Evolutionary conservation across 768 basidiomycete species (phyloP).

Genomic region (Podaxis sp.): DNA sequence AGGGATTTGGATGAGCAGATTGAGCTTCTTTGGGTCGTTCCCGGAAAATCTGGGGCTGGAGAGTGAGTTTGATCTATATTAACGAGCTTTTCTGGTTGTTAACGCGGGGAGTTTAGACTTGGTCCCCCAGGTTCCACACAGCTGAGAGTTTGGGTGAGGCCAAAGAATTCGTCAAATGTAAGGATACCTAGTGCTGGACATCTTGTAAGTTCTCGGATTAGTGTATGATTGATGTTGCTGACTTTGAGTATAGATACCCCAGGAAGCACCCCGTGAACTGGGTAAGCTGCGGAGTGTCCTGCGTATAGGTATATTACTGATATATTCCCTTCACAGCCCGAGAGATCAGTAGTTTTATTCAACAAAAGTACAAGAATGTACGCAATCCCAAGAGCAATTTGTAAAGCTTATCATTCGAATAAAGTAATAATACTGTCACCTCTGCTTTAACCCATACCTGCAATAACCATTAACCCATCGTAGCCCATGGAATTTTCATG

Average conservation of each 20-base stretch:
- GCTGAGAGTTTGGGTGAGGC: conserved; percentile 44
- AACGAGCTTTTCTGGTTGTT: conserved; percentile 16
- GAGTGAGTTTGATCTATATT: conserved; percentile 30
- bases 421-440: too few relatives aligned
- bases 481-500: too few relatives aligned
- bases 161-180: conserved; percentile 40
- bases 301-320: conserved; percentile 4
- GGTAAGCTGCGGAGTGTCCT: conserved; percentile 17
- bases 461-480: too few relatives aligned
- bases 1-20: conserved; percentile 49
- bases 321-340: conserved; percentile 12
- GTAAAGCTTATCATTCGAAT: background rate
- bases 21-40: conserved; percentile 55
- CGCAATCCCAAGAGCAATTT: background rate
- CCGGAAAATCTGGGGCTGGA: conserved; percentile 36
- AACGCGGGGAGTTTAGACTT: background rate
- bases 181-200: conserved; percentile 41
- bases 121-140: conserved; percentile 33
- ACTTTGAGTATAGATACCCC: conserved; percentile 34
- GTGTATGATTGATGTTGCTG: background rate
- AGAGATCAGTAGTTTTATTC: conserved; percentile 13
- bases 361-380: background rate
- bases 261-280: conserved; percentile 37
- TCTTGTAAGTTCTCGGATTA: conserved; percentile 33
- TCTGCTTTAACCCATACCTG: background rate